phyloP scores from a whole-genome alignment of 2,329 filamentous ascomycete genomes.

The Lachnellula arida region DNA sequence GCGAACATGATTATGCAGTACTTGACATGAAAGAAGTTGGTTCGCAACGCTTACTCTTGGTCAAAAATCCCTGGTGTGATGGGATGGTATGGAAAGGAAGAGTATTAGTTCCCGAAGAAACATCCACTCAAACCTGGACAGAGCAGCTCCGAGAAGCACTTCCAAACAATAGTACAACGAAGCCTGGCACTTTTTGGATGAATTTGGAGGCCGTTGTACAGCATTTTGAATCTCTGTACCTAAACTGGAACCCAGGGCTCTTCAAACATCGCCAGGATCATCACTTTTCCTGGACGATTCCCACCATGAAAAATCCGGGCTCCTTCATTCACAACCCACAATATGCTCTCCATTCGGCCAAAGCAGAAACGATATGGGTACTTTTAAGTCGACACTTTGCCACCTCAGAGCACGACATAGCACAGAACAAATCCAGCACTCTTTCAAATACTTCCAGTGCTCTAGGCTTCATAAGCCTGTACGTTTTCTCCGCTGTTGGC shows the following conservation, averaged over 20 bases:
- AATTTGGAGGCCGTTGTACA: slow-evolving; percentile 80
- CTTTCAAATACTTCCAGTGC: slow-evolving; percentile 30
- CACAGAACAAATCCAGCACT: slow-evolving; percentile 38
- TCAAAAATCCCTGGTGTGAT: slow-evolving; percentile 96
- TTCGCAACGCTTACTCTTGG: slow-evolving; percentile 63
- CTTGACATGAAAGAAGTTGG: slow-evolving; percentile 67
- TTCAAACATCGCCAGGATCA: slow-evolving; percentile 81
- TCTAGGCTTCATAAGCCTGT: slow-evolving; percentile 80
- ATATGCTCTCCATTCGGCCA: slow-evolving; percentile 60
- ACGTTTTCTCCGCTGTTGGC: slow-evolving; percentile 67
- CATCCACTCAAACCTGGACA: slow-evolving; percentile 13
- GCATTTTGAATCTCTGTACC: slow-evolving; percentile 90
- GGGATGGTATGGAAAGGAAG: slow-evolving; percentile 66
- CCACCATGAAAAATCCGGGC: slow-evolving; percentile 43
- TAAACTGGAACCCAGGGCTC: slow-evolving; percentile 92
- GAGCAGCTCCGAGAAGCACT: slow-evolving; percentile 24
- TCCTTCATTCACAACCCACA: slow-evolving; percentile 64
- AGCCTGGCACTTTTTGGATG: slow-evolving; percentile 89
- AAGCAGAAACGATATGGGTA: slow-evolving; percentile 69
- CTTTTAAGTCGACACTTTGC: slow-evolving; percentile 83
- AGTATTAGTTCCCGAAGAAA: slow-evolving; percentile 1
- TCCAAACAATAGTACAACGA: slow-evolving; percentile 23
- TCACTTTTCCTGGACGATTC: slow-evolving; percentile 78
- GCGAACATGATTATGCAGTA: slow-evolving; percentile 92
- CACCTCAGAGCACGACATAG: slow-evolving; percentile 57